Evolutionary conservation across 345 rosid genomes (phyloP).

Genomic region (Aquilaria yunnanensis): DNA sequence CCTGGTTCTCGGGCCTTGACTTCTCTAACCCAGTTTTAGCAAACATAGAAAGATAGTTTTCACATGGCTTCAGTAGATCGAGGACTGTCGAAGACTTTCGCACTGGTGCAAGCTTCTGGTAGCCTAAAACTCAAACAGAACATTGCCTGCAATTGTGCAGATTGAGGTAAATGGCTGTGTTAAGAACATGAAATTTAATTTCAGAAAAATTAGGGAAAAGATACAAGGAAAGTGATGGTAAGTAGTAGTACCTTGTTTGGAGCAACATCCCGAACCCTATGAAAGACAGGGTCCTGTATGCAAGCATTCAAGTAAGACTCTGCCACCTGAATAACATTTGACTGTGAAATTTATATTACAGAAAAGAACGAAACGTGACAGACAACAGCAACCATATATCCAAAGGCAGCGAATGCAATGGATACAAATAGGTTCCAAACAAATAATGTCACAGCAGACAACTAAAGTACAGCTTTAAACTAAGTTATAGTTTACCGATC

Average conservation of each 20-base stretch:
- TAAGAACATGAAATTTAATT: background rate
- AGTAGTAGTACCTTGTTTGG: constrained; percentile 71
- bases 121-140: constrained; percentile 89
- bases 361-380: background rate
- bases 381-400: background rate
- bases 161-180: background rate
- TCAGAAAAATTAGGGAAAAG: no score
- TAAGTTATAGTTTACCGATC: background rate
- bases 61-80: no score
- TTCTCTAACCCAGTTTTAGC: no score
- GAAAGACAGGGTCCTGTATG: constrained; percentile 56
- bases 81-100: no score
- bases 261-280: constrained; percentile 94
- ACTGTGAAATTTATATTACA: constrained; percentile 7
- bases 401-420: background rate
- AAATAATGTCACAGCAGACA: background rate
- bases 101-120: constrained; percentile 53
- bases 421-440: background rate
- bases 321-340: constrained; percentile 49
- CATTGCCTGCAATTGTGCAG: constrained; percentile 68
- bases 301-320: constrained; percentile 52
- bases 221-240: background rate
- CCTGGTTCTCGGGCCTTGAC: no score
- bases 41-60: no score
- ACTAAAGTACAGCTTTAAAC: no score